A percentile compares a stretch with the other conserved stretches of the same genome.
Conservation (phyloP, 305 asterid genomes). For the Lippia alba region DNA sequence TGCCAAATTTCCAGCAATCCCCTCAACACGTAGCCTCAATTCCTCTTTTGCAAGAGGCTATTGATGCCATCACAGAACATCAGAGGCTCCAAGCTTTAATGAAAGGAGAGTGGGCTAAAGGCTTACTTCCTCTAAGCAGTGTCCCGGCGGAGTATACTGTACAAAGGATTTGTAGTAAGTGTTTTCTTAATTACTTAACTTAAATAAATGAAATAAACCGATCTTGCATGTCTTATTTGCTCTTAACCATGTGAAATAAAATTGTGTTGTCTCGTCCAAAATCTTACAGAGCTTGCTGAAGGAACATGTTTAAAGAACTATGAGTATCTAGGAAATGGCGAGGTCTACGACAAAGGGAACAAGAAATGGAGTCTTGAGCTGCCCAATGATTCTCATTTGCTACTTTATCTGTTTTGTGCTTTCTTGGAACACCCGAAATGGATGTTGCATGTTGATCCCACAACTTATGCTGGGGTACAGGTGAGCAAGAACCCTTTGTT, state of each 20-base stretch:
- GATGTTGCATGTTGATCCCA: constrained; percentile 97
- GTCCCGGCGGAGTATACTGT: constrained; percentile 81
- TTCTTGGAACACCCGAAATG: constrained; percentile 91
- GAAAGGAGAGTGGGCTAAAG: constrained; percentile 98
- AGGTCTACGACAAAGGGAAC: constrained; percentile 37
- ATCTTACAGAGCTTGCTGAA: constrained; percentile 78
- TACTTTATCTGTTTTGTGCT: constrained; percentile 91
- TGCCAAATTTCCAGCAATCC: constrained; percentile 65
- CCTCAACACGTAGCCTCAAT: constrained; percentile 55
- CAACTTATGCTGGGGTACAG: constrained; percentile 76
- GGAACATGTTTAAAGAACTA: constrained; percentile 95
- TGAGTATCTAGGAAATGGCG: constrained; percentile 85
- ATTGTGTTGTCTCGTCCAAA: constrained; percentile 28
- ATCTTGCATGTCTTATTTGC: constrained; percentile 25
- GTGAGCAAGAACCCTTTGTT: constrained; percentile 90
- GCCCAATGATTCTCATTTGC: constrained; percentile 91
- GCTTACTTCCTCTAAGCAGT: constrained; percentile 83
- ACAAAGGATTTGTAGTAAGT: constrained; percentile 76
- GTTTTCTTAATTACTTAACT: constrained; percentile 1
- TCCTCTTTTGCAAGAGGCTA: constrained; percentile 73
- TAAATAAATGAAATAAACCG: neutral
- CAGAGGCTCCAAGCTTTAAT: constrained; percentile 86
- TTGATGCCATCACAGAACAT: constrained; percentile 88
- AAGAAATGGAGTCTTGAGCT: constrained; percentile 83
- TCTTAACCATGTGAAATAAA: constrained; percentile 17